Evolutionary conservation across 2,329 filamentous ascomycete species (phyloP), one percentile per base, ranked within the genome.

Genomic region (Hymenoscyphus linearis): DNA sequence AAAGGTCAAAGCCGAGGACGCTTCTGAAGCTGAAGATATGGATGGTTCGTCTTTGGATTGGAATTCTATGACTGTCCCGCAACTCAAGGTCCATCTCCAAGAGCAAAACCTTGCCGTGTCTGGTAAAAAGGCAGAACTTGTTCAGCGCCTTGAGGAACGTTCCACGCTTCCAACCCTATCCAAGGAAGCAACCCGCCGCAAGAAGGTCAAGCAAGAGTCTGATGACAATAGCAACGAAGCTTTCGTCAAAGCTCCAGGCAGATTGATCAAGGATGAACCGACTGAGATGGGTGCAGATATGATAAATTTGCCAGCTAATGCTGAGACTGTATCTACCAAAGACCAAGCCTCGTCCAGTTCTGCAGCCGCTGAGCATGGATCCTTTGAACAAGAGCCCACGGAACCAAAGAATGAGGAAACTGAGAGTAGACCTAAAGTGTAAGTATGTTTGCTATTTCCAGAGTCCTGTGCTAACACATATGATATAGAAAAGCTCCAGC

Each of bases 151-250:
- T 2, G n/a, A 47, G 14, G 40, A 47, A 47, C 22, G 40, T 18
- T 22, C 4, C 31, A 31, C 40, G n/a, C 40, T 47, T n/a, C 40
- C 67, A 70, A 59, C 65, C 61, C 36, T 57, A 65, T 31, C 63
- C 62, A 50, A 52, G 62, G 64, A 73, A 73, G 4, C 37, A 55
- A 52, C 65, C 54, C 60, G 62, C 12, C 66, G 60, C 12, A 78
- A 78, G 68, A 78, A 78, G 68, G 66, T 68, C 34, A 67, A 71
- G 54, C 63, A 69, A 7, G 66, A 68, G 44, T 63, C 64, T n/a
- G 59, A 63, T 16, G 65, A 62, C 1, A 55, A n/a, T n/a, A n/a
- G n/a, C n/a, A n/a, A n/a, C n/a, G n/a, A 62, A 13, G n/a, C 16
- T 22, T 18, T n/a, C 22, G 9, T 7, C n/a, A 10, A 47, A 47